These are phyloP conservation scores for Pyricularia pennisetigena DNA, from an alignment of 2,329 filamentous ascomycete genomes.

Conservation along the genomic window DNA sequence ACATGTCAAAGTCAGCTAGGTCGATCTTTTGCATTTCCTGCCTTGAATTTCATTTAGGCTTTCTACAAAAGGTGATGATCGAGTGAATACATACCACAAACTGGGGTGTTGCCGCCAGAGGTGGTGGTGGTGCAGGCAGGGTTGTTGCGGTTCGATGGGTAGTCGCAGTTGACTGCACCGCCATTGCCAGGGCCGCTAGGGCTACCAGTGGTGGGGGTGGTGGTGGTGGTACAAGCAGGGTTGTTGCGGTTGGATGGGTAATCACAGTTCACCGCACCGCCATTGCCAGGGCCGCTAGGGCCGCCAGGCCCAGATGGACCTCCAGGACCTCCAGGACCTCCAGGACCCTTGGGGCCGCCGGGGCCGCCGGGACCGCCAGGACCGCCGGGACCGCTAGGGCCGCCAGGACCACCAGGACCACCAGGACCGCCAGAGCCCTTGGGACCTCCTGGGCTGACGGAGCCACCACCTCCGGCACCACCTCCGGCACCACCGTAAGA, in stretches of 20 bases:
- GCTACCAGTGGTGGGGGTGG: background rate
- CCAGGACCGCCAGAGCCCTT: background rate
- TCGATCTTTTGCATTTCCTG: background rate
- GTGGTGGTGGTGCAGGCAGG: background rate
- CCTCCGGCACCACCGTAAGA: background rate
- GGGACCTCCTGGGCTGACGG: background rate
- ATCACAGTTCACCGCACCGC: background rate
- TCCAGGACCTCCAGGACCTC: background rate
- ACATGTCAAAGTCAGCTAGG: background rate
- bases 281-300: background rate
- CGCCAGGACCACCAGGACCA: background rate
- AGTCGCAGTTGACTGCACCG: constrained; percentile 1
- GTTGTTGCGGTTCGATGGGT: background rate
- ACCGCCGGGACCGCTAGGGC: background rate
- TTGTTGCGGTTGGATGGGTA: constrained; percentile 1
- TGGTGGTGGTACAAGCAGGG: background rate
- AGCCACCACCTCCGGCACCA: background rate
- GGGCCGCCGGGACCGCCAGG: background rate
- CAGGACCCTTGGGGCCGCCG: background rate
- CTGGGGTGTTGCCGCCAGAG: background rate
- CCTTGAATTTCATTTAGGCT: too few relatives aligned
- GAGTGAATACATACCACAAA: background rate
- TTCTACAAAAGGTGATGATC: background rate
- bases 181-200: background rate
- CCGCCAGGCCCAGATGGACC: background rate